A percentile compares a stretch with the other conserved stretches of the same genome.
These are phyloP conservation scores for Xylaria sp. DNA, from an alignment of 2,329 filamentous ascomycete genomes.

Conservation along the genomic window DNA sequence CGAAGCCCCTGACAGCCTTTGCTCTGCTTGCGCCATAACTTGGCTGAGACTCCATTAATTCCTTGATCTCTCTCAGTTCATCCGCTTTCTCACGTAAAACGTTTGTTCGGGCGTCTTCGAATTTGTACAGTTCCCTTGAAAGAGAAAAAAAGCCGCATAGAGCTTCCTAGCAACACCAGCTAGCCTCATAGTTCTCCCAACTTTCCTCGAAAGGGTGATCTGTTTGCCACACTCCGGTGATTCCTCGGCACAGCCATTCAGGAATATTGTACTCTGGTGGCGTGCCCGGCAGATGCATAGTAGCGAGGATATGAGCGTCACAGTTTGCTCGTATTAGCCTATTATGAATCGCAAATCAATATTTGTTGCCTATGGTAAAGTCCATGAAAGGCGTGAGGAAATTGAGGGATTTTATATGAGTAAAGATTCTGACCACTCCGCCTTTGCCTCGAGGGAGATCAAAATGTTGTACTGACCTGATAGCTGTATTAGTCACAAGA, in stretches of 20 bases:
- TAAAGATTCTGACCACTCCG: neutral
- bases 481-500: constrained; percentile 24
- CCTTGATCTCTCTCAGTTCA: neutral
- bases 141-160: no score
- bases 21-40: neutral
- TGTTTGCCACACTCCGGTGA: neutral
- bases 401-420: neutral
- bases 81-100: neutral
- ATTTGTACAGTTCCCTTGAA: neutral
- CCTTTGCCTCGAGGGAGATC: neutral
- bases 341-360: neutral
- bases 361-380: neutral
- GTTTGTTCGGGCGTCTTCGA: no score
- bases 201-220: neutral
- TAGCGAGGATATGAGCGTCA: constrained; percentile 3
- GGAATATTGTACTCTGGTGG: neutral
- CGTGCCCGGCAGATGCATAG: neutral
- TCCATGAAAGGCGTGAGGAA: neutral
- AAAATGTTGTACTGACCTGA: neutral
- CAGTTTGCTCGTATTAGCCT: constrained; percentile 23
- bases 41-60: neutral
- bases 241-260: constrained; percentile 15
- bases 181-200: neutral
- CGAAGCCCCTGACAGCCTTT: neutral
- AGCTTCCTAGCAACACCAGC: constrained; percentile 22